These are phyloP conservation scores for Fusarium succisae DNA, from an alignment of 2,329 filamentous ascomycete species.

Conservation along the genomic window DNA sequence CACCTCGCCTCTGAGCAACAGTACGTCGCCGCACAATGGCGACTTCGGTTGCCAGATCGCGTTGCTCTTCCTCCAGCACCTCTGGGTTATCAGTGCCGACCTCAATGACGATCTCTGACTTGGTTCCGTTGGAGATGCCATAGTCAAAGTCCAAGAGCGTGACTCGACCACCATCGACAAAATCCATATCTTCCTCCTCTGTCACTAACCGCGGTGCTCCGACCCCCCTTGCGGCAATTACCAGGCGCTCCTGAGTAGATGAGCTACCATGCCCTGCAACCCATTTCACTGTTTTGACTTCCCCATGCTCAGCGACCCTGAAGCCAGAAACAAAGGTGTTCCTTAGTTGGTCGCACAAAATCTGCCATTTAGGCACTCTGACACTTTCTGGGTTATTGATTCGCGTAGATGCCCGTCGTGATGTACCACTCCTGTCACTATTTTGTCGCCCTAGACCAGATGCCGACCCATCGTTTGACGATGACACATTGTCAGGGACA, in stretches of 20 bases:
- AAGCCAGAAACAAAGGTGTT: slow-evolving; percentile 77
- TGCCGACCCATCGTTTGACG: slow-evolving; percentile 34
- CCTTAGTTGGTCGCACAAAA: slow-evolving; percentile 72
- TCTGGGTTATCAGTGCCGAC: slow-evolving; percentile 77
- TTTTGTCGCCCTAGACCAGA: slow-evolving; percentile 45
- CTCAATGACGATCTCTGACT: slow-evolving; percentile 73
- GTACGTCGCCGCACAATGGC: slow-evolving; percentile 81
- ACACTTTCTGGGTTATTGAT: slow-evolving; percentile 43
- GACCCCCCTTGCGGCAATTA: slow-evolving; percentile 78
- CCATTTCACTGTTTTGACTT: slow-evolving; percentile 77
- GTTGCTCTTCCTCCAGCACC: slow-evolving; percentile 75
- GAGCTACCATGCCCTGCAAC: slow-evolving; percentile 65
- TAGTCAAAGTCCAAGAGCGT: slow-evolving; percentile 80
- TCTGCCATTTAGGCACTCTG: slow-evolving; percentile 72
- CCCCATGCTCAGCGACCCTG: slow-evolving; percentile 71
- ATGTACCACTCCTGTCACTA: slow-evolving; percentile 42
- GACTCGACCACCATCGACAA: slow-evolving; percentile 81
- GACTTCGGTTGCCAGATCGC: slow-evolving; percentile 80
- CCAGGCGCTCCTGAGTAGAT: slow-evolving; percentile 64
- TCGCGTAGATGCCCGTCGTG: slow-evolving; percentile 46
- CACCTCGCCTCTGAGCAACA: slow-evolving; percentile 68
- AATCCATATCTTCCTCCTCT: slow-evolving; percentile 77
- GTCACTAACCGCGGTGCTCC: slow-evolving; percentile 64
- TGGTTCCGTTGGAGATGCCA: slow-evolving; percentile 62
- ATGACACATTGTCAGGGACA: slow-evolving; percentile 55